phyloP scores from a whole-genome alignment of 2,329 filamentous ascomycete species.

The Fusarium proliferatum region DNA sequence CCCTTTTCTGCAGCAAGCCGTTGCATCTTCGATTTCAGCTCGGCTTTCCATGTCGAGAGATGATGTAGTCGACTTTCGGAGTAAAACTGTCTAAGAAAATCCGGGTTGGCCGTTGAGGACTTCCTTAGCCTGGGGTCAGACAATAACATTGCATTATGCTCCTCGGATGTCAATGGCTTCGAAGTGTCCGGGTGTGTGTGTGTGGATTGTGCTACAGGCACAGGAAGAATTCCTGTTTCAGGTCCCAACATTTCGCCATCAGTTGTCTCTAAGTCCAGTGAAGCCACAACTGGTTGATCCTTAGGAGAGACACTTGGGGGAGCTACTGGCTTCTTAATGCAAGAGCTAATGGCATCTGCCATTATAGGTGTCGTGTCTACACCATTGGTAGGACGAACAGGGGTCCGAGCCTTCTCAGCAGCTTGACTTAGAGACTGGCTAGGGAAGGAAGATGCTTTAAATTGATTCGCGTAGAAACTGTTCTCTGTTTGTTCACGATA shows the following conservation, averaged over 20 bases:
- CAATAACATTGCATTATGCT: constrained; percentile 88
- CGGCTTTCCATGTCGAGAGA: constrained; percentile 95
- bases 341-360: neutral
- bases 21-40: constrained; percentile 90
- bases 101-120: constrained; percentile 90
- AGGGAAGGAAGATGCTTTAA: constrained; percentile 58
- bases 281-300: neutral
- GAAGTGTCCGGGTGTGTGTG: constrained; percentile 26
- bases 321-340: neutral
- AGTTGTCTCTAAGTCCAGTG: neutral
- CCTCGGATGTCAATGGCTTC: constrained; percentile 86
- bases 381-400: constrained; percentile 6
- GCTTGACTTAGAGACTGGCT: constrained; percentile 46
- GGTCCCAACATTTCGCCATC: neutral
- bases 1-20: constrained; percentile 78
- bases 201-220: neutral
- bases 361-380: neutral
- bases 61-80: constrained; percentile 95
- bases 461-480: constrained; percentile 84
- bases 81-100: constrained; percentile 95
- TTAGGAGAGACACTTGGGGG: neutral
- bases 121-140: constrained; percentile 87
- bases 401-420: constrained; percentile 45
- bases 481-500: constrained; percentile 85
- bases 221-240: neutral